Conservation (phyloP, 768 basidiomycete species). For the Vararia minispora region DNA sequence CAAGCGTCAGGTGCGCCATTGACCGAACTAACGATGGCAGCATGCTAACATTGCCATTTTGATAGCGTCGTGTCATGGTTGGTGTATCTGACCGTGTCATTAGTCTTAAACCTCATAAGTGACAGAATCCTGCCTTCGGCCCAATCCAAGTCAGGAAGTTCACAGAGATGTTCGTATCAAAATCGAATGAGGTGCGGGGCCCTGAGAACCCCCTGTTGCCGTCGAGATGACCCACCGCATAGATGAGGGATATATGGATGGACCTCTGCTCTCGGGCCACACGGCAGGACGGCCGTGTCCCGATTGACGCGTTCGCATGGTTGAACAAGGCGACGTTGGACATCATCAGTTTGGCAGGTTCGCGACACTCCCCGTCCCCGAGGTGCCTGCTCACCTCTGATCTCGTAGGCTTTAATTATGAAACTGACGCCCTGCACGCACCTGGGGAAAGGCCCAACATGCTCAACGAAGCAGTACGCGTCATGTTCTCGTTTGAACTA, state of each 20-base stretch:
- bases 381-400: too few species aligned
- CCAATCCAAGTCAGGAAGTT: slow-evolving; percentile 2
- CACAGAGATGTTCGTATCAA: slow-evolving; percentile 1
- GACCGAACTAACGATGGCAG: neutral
- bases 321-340: slow-evolving; percentile 1
- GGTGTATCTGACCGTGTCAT: neutral
- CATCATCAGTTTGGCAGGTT: slow-evolving; percentile 5
- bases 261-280: neutral
- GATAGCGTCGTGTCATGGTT: slow-evolving; percentile 4
- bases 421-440: neutral
- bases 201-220: neutral
- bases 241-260: slow-evolving; percentile 1
- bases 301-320: slow-evolving; percentile 2
- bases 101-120: neutral
- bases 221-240: neutral
- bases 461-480: slow-evolving; percentile 2
- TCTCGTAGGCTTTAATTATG: slow-evolving; percentile 2
- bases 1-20: slow-evolving; percentile 2
- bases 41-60: neutral
- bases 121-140: slow-evolving; percentile 6
- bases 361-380: neutral
- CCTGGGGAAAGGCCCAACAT: neutral
- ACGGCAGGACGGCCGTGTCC: neutral
- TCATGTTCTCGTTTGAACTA: neutral
- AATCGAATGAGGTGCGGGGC: neutral